Percentiles rank a stretch among this genome's conserved stretches.
Conservation (phyloP, 495 filamentous ascomycete genomes). For the Hypoxylon perforatum region DNA sequence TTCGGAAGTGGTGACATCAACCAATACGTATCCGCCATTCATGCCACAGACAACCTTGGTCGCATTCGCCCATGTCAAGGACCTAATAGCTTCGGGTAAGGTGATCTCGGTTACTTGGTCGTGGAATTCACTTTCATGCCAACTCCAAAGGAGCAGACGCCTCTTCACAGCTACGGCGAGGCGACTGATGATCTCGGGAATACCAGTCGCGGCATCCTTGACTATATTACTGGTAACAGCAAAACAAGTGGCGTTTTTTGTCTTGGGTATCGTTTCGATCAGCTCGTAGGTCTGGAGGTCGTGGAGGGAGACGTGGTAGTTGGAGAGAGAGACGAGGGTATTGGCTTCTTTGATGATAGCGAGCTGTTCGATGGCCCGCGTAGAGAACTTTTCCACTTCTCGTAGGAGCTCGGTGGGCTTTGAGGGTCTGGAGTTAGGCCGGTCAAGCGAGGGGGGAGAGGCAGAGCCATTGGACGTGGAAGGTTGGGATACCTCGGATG, state of each 20-base stretch:
- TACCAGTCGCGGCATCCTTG: conserved; percentile 84
- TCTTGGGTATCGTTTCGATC: conserved; percentile 76
- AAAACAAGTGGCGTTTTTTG: conserved; percentile 88
- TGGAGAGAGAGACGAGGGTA: conserved; percentile 87
- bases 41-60: conserved; percentile 87
- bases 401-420: conserved; percentile 86
- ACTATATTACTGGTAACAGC: conserved; percentile 95
- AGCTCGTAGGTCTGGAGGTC: conserved; percentile 86
- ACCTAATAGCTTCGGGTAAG: conserved; percentile 81
- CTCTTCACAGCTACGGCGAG: conserved; percentile 93
- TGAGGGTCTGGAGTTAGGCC: conserved; percentile 23
- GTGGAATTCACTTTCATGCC: conserved; percentile 92
- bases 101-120: conserved; percentile 78
- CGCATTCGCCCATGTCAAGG: conserved; percentile 88
- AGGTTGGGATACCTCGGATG: conserved; percentile 14
- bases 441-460: conserved; percentile 22
- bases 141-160: conserved; percentile 89
- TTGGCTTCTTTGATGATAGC: conserved; percentile 95
- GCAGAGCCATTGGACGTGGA: conserved; percentile 30
- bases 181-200: conserved; percentile 89
- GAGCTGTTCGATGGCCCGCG: conserved; percentile 87
- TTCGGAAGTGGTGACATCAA: conserved; percentile 79
- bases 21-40: conserved; percentile 86
- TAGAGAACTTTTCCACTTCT: conserved; percentile 93
- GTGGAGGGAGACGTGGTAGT: conserved; percentile 86